These are phyloP conservation scores for Salinomyces thailandicus DNA, from an alignment of 2,329 filamentous ascomycete genomes.

Conservation along the genomic window DNA sequence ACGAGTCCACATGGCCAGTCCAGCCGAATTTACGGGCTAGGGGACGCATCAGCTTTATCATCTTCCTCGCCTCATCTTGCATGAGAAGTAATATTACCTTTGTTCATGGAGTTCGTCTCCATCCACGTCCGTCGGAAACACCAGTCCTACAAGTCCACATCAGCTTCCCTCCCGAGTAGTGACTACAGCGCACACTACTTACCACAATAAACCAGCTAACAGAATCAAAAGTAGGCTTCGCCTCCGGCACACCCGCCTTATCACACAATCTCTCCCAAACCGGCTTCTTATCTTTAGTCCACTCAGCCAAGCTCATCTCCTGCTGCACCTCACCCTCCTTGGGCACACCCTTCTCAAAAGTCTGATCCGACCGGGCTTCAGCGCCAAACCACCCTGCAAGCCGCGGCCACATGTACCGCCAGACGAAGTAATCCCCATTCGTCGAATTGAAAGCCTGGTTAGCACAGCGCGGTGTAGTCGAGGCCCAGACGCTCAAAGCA, in stretches of 20 bases:
- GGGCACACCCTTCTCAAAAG: conserved; percentile 14
- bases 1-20: conserved; percentile 32
- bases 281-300: conserved; percentile 28
- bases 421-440: conserved; percentile 31
- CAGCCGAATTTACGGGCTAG: conserved; percentile 37
- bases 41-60: too few species aligned
- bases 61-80: too few species aligned
- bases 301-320: conserved; percentile 33
- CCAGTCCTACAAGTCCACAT: conserved; percentile 33
- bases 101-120: conserved; percentile 35
- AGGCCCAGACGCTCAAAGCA: conserved; percentile 29
- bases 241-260: conserved; percentile 28
- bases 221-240: conserved; percentile 28
- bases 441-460: conserved; percentile 35
- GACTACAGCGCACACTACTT: too few species aligned
- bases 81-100: too few species aligned
- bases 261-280: conserved; percentile 31
- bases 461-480: conserved; percentile 19
- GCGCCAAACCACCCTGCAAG: conserved; percentile 28
- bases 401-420: conserved; percentile 33
- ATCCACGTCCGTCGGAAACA: conserved; percentile 34
- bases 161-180: too few species aligned
- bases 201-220: too few species aligned
- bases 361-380: conserved; percentile 10
- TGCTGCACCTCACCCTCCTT: conserved; percentile 26